phyloP scores from a whole-genome alignment of 73 alveolate genomes.

The Tetrahymena thermophila region DNA sequence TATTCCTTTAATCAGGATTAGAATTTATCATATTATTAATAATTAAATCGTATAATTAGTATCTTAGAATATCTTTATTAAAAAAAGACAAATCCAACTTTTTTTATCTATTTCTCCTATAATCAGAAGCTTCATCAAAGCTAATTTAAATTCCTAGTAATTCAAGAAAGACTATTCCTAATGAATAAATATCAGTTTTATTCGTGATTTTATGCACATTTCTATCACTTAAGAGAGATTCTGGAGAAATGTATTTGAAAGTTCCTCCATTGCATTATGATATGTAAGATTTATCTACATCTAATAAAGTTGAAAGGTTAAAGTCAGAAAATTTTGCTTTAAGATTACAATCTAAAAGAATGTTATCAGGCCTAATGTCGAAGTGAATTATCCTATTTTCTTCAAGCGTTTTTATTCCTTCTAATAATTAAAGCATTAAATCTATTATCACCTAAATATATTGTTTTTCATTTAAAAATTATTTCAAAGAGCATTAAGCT shows the following conservation, averaged over 20 bases:
- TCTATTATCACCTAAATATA: too few species aligned
- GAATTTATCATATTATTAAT: neutral
- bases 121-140: neutral
- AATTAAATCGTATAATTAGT: too few species aligned
- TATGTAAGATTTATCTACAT: neutral
- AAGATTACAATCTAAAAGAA: neutral
- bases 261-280: neutral
- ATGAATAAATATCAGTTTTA: neutral
- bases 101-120: neutral
- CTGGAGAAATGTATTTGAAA: neutral
- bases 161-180: neutral
- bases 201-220: too few species aligned
- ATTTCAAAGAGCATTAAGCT: neutral
- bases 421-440: neutral
- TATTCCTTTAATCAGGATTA: neutral
- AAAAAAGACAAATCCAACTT: neutral
- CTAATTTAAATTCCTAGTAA: neutral
- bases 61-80: neutral
- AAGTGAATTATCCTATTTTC: neutral
- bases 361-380: neutral
- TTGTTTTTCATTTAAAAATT: neutral
- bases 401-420: neutral
- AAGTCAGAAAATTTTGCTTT: neutral
- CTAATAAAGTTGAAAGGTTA: neutral
- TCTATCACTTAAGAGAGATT: neutral